These are phyloP conservation scores for Fremontodendron californicum DNA, from an alignment of 345 rosid species.

Conservation along the genomic window DNA sequence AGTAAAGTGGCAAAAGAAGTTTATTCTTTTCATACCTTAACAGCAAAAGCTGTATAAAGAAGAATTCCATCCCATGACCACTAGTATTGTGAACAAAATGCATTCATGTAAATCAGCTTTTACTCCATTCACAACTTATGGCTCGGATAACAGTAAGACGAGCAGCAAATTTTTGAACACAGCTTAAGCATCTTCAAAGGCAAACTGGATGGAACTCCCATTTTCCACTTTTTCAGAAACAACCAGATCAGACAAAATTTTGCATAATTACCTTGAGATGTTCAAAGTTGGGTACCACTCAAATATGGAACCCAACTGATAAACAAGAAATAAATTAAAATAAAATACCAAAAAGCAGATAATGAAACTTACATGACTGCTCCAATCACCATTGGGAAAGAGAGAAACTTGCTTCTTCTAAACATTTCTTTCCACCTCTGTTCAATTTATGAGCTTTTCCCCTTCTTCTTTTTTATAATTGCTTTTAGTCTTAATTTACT, in stretches of 20 bases:
- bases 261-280: slow-evolving; percentile 2
- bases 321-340: neutral
- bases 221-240: neutral
- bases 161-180: neutral
- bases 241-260: neutral
- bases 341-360: neutral
- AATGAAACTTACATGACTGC: slow-evolving; percentile 16
- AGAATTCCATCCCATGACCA: neutral
- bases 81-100: neutral
- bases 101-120: neutral
- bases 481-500: neutral
- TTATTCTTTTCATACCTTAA: neutral
- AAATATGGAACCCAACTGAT: no score
- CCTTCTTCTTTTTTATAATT: neutral
- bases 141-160: neutral
- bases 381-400: slow-evolving; percentile 20
- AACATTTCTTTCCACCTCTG: slow-evolving; percentile 5
- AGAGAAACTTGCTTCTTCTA: slow-evolving; percentile 18
- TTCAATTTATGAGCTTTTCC: neutral
- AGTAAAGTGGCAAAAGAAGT: neutral
- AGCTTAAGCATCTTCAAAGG: neutral
- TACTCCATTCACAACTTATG: neutral
- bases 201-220: neutral
- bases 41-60: neutral
- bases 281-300: no score